These are phyloP conservation scores for Magnusiomyces tetraspermus DNA, from an alignment of 1,139 yeast genomes.

Conservation along the genomic window DNA sequence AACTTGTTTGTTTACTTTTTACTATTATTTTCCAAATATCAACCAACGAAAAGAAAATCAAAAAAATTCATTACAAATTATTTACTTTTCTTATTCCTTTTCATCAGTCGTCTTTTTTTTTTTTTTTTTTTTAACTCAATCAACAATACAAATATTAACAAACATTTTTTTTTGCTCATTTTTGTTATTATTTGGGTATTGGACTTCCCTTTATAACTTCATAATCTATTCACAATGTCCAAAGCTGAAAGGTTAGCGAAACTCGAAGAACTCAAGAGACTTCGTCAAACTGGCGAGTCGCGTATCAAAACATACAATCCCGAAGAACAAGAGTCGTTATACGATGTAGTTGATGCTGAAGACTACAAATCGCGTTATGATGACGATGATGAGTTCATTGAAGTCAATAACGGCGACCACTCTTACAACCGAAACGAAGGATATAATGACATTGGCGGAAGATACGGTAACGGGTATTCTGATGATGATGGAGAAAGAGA, in stretches of 20 bases:
- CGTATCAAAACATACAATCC: slow-evolving; percentile 1
- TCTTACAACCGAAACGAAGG: slow-evolving; percentile 14
- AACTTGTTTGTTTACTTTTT: not conserved
- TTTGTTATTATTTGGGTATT: not conserved
- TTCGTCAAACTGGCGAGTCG: slow-evolving; percentile 6
- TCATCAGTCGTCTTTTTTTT: not conserved
- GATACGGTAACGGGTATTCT: not conserved
- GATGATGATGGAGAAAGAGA: no score
- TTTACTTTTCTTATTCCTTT: not conserved
- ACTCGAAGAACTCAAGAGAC: slow-evolving; percentile 11
- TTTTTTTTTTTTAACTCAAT: not conserved
- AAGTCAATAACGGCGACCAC: slow-evolving; percentile 17
- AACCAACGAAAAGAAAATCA: not conserved
- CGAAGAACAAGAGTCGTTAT: slow-evolving; percentile 10
- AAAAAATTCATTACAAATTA: not conserved
- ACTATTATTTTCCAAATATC: not conserved
- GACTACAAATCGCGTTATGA: slow-evolving; percentile 12
- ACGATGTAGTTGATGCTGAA: slow-evolving; percentile 14
- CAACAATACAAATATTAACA: no score
- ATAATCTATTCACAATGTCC: not conserved
- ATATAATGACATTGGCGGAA: slow-evolving; percentile 14
- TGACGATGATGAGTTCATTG: slow-evolving; percentile 20
- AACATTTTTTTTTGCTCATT: not conserved
- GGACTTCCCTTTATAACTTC: not conserved
- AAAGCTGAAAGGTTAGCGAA: not conserved